These are phyloP conservation scores for Rhodotorula sp. DNA, from an alignment of 1,284 basidiomycete species.

Conservation along the genomic window DNA sequence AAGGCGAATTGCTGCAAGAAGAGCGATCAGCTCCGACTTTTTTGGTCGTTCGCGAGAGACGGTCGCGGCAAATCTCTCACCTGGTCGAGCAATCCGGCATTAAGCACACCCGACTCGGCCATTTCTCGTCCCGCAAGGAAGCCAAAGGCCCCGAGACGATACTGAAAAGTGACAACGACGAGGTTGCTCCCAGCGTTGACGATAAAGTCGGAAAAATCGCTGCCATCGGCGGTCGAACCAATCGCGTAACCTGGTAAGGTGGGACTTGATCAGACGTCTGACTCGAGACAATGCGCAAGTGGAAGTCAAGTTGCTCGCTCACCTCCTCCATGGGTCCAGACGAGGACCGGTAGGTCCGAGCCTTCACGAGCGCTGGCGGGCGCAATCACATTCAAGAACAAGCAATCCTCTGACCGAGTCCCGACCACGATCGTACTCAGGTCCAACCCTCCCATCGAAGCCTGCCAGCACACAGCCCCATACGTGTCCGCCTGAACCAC, in stretches of 20 bases:
- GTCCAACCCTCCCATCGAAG: background rate
- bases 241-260: slow-evolving; percentile 18
- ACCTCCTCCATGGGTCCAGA: slow-evolving; percentile 48
- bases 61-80: background rate
- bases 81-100: slow-evolving; percentile 2
- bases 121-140: slow-evolving; percentile 56
- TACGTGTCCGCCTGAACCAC: background rate
- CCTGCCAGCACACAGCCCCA: background rate
- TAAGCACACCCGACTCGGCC: background rate
- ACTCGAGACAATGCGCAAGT: background rate
- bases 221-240: slow-evolving; percentile 16
- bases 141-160: slow-evolving; percentile 54
- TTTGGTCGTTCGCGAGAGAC: background rate
- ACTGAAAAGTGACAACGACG: slow-evolving; percentile 43
- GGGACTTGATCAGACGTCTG: slow-evolving; percentile 49
- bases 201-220: slow-evolving; percentile 26
- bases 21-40: background rate
- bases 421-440: background rate
- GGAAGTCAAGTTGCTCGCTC: background rate
- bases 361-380: slow-evolving; percentile 47
- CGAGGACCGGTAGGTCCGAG: slow-evolving; percentile 59
- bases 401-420: slow-evolving; percentile 51
- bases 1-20: slow-evolving; percentile 53
- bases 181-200: slow-evolving; percentile 17
- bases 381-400: slow-evolving; percentile 60